Evolutionary conservation across 2,329 filamentous ascomycete genomes (phyloP).

Genomic region (Diaporthe australafricana): DNA sequence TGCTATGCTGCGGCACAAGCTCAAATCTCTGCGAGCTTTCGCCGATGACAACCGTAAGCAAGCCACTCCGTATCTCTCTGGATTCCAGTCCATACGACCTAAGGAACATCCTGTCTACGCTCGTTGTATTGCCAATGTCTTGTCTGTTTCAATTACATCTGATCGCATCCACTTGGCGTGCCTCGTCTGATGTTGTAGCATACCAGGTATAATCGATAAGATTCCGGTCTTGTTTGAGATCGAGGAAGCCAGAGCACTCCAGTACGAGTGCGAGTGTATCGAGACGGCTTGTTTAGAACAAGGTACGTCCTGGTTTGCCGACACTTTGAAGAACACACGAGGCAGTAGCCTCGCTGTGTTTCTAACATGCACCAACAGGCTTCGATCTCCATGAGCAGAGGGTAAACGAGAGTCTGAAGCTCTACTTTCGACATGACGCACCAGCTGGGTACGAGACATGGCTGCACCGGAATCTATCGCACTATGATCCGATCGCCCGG

Average conservation of each 20-base stretch:
- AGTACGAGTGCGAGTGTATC: slow-evolving; percentile 70
- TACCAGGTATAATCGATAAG: slow-evolving; percentile 52
- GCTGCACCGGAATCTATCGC: slow-evolving; percentile 63
- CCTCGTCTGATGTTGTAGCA: slow-evolving; percentile 40
- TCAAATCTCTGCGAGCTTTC: slow-evolving; percentile 60
- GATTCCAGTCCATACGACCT: slow-evolving; percentile 25
- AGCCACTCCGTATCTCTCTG: slow-evolving; percentile 28
- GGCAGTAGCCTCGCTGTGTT: slow-evolving; percentile 23
- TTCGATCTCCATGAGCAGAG: slow-evolving; percentile 55
- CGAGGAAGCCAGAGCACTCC: slow-evolving; percentile 67
- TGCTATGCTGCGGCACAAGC: slow-evolving; percentile 67
- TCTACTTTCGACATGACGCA: slow-evolving; percentile 51
- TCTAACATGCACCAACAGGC: slow-evolving; percentile 46
- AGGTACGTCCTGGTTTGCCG: slow-evolving; percentile 49
- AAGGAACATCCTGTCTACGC: neutral
- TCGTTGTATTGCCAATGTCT: slow-evolving; percentile 1
- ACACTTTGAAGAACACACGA: neutral
- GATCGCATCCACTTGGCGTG: slow-evolving; percentile 1
- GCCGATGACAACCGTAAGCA: slow-evolving; percentile 62
- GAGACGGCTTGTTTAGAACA: slow-evolving; percentile 63
- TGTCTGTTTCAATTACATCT: neutral
- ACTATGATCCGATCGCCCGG: slow-evolving; percentile 60
- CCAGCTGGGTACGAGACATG: slow-evolving; percentile 62
- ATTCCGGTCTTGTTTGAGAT: slow-evolving; percentile 63
- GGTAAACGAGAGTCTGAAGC: slow-evolving; percentile 53